Percentiles rank a stretch among this genome's conserved stretches.
phyloP scores from a whole-genome alignment of 2,329 filamentous ascomycete genomes.

The Ceratocystis papillata region DNA sequence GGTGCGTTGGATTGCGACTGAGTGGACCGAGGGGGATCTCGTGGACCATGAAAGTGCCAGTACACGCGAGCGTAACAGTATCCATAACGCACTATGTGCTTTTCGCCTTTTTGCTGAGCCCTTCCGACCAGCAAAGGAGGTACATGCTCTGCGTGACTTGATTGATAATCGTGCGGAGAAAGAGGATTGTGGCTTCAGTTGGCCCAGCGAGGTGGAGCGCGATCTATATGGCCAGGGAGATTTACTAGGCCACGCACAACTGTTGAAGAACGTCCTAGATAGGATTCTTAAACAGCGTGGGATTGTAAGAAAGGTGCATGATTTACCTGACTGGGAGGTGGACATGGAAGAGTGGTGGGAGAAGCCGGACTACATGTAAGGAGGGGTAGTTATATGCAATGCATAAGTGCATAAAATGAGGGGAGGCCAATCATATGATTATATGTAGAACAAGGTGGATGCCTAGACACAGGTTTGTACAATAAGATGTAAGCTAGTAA shows the following conservation, averaged over 20 bases:
- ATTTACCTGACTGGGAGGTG: conserved; percentile 5
- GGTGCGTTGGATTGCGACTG: conserved; percentile 47
- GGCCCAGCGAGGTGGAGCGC: conserved; percentile 35
- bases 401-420: too few relatives aligned
- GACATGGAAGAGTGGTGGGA: conserved; percentile 17
- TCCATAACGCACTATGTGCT: conserved; percentile 34
- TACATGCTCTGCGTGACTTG: conserved; percentile 30
- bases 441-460: too few relatives aligned
- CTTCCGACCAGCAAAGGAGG: conserved; percentile 31
- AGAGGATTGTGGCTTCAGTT: conserved; percentile 29
- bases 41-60: conserved; percentile 13
- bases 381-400: too few relatives aligned
- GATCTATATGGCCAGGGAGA: conserved; percentile 29
- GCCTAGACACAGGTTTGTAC: background rate
- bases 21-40: conserved; percentile 35
- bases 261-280: conserved; percentile 16
- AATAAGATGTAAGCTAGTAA: background rate
- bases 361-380: background rate
- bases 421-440: too few relatives aligned
- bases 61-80: conserved; percentile 30
- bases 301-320: background rate
- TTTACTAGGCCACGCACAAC: conserved; percentile 19
- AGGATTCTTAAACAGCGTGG: conserved; percentile 13
- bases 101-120: conserved; percentile 42
- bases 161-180: conserved; percentile 28